A percentile compares a stretch with the other conserved stretches of the same genome.
Conservation (phyloP, 495 filamentous ascomycete species). For the Lichina pygmaea region DNA sequence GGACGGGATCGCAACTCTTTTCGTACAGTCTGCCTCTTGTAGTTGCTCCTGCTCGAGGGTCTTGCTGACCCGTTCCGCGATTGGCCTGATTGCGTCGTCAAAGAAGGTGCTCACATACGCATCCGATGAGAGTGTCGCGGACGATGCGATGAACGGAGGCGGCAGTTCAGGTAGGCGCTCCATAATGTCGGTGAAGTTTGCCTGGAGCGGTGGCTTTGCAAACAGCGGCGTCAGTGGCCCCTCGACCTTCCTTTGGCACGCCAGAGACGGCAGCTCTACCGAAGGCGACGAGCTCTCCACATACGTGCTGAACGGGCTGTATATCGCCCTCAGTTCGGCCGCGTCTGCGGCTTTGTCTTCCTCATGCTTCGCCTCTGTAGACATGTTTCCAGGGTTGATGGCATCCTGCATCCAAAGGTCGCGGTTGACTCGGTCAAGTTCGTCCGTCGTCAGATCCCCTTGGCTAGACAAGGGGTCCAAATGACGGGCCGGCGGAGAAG, state of each 20-base stretch:
- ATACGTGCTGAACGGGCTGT: background rate
- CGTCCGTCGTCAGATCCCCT: conserved; percentile 17
- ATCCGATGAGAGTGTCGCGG: conserved; percentile 1
- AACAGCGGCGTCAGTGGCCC: conserved; percentile 13
- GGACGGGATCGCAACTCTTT: conserved; percentile 26
- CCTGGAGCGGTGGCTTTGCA: conserved; percentile 9
- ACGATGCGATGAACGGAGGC: no score
- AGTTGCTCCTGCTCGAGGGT: conserved; percentile 33
- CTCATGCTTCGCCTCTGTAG: no score
- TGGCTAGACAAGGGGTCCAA: conserved; percentile 26
- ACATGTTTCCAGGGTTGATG: conserved; percentile 1
- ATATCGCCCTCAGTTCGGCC: no score
- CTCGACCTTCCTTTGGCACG: conserved; percentile 12
- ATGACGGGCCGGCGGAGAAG: conserved; percentile 18
- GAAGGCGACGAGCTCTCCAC: background rate
- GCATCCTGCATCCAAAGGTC: conserved; percentile 12
- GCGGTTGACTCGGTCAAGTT: conserved; percentile 21
- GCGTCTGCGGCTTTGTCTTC: no score
- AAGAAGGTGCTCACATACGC: conserved; percentile 15
- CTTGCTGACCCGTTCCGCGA: conserved; percentile 15
- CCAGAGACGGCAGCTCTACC: background rate
- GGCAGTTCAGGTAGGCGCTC: no score
- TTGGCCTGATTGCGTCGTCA: conserved; percentile 16
- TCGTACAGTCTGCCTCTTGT: conserved; percentile 25
- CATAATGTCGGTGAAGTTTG: no score